Evolutionary conservation across 2,329 filamentous ascomycete species (phyloP).

Genomic region (Knoxdaviesia capensis): DNA sequence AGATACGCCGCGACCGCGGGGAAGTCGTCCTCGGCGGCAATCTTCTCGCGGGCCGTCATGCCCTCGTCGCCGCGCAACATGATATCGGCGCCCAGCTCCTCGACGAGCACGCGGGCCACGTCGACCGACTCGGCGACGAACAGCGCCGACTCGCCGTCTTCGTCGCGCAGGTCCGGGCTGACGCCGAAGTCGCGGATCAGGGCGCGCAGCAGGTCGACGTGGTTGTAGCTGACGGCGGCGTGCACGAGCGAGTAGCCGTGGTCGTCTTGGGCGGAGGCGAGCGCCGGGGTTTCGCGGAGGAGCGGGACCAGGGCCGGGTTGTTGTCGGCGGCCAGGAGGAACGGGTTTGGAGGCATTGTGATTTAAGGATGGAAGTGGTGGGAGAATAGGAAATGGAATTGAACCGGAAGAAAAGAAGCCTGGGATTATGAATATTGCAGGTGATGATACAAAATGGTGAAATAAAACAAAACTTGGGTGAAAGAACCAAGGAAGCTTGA

Average conservation of each 20-base stretch:
- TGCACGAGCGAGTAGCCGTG: constrained; percentile 91
- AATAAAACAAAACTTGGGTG: too few species aligned
- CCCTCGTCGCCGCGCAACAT: constrained; percentile 50
- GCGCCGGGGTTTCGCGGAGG: constrained; percentile 50
- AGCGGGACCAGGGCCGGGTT: constrained; percentile 52
- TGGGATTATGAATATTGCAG: too few species aligned
- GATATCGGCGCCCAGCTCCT: constrained; percentile 58
- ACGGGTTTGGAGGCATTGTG: constrained; percentile 38
- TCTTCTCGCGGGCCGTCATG: constrained; percentile 61
- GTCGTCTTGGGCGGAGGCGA: constrained; percentile 65
- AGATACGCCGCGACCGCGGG: constrained; percentile 60
- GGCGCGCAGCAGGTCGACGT: constrained; percentile 56
- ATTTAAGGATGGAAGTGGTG: neutral
- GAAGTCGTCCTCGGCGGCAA: constrained; percentile 59
- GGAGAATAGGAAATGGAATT: neutral
- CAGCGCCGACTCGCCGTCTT: constrained; percentile 84
- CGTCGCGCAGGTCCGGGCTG: constrained; percentile 63
- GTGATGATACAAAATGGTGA: too few species aligned
- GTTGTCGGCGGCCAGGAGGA: constrained; percentile 66
- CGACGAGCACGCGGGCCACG: constrained; percentile 59
- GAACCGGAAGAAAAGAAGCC: too few species aligned
- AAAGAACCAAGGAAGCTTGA: too few species aligned
- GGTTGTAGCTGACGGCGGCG: constrained; percentile 81
- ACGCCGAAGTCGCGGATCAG: constrained; percentile 62
- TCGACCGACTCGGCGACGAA: constrained; percentile 75